Conservation (phyloP, 176 grass and related monocot species). For the Musa schizocarpa region DNA sequence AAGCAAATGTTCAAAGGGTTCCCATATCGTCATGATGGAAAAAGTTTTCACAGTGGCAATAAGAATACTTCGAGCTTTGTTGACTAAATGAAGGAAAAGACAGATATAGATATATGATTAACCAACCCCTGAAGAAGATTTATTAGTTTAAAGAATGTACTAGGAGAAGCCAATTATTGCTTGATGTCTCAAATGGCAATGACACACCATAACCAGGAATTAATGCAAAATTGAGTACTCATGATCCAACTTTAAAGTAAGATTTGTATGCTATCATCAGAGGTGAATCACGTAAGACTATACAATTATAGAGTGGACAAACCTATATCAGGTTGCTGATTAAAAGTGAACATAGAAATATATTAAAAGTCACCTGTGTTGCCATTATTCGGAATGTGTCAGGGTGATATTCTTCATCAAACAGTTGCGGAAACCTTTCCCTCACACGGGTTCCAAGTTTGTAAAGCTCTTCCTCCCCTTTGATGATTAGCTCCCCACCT, state of each 20-base stretch:
- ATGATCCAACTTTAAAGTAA: not conserved
- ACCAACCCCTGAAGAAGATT: not conserved
- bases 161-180: not conserved
- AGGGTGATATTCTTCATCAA: conserved; percentile 78
- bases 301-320: not conserved
- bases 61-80: not conserved
- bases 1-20: not conserved
- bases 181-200: not conserved
- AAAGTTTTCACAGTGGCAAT: not conserved
- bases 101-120: not conserved
- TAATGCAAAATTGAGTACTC: too few relatives aligned
- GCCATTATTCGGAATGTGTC: conserved; percentile 66
- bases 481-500: conserved; percentile 67
- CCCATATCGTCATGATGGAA: not conserved
- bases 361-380: conserved; percentile 53
- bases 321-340: not conserved
- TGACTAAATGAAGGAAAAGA: not conserved
- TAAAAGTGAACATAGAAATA: not conserved
- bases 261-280: conserved; percentile 4
- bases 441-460: conserved; percentile 63
- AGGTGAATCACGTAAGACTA: not conserved
- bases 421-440: conserved; percentile 56
- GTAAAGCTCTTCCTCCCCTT: conserved; percentile 81
- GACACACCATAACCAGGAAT: not conserved
- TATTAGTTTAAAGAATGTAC: not conserved